These are phyloP conservation scores for Fusarium protoensiforme DNA, from an alignment of 2,329 filamentous ascomycete species.

Conservation along the genomic window DNA sequence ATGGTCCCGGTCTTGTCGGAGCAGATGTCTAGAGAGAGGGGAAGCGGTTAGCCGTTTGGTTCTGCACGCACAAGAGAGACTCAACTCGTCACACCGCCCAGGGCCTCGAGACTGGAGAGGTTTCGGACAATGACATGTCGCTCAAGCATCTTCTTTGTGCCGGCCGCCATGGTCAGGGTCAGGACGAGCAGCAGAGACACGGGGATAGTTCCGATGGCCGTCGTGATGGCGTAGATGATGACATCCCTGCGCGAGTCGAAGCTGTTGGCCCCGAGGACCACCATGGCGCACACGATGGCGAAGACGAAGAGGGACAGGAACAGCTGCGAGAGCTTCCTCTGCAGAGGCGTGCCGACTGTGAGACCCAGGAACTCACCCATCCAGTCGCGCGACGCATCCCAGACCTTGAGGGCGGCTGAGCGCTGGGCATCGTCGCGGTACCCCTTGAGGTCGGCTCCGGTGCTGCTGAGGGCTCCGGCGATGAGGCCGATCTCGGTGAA, in stretches of 20 bases:
- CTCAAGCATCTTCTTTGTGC: conserved; percentile 59
- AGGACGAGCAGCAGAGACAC: conserved; percentile 59
- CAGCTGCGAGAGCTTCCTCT: conserved; percentile 74
- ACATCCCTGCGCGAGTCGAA: conserved; percentile 49
- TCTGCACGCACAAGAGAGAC: background rate
- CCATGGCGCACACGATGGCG: conserved; percentile 32
- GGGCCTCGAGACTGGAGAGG: conserved; percentile 58
- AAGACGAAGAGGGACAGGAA: conserved; percentile 64
- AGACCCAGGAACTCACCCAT: conserved; percentile 57
- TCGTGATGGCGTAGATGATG: conserved; percentile 52
- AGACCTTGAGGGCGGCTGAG: background rate
- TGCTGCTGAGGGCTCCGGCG: conserved; percentile 55
- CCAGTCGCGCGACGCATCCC: conserved; percentile 17
- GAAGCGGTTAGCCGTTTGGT: background rate
- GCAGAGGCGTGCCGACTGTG: conserved; percentile 72
- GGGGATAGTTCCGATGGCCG: conserved; percentile 58
- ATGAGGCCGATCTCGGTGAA: conserved; percentile 69
- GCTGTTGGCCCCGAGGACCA: conserved; percentile 34
- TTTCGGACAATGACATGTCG: conserved; percentile 61
- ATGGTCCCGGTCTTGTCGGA: conserved; percentile 50
- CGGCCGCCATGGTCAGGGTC: conserved; percentile 65
- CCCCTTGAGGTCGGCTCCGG: conserved; percentile 14
- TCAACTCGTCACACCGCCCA: conserved; percentile 60
- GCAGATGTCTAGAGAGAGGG: conserved; percentile 39
- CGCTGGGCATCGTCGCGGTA: background rate